A percentile compares a stretch with the other conserved stretches of the same genome.
These are phyloP conservation scores for Berkeleyomyces basicola DNA, from an alignment of 2,329 filamentous ascomycete genomes.

Conservation along the genomic window DNA sequence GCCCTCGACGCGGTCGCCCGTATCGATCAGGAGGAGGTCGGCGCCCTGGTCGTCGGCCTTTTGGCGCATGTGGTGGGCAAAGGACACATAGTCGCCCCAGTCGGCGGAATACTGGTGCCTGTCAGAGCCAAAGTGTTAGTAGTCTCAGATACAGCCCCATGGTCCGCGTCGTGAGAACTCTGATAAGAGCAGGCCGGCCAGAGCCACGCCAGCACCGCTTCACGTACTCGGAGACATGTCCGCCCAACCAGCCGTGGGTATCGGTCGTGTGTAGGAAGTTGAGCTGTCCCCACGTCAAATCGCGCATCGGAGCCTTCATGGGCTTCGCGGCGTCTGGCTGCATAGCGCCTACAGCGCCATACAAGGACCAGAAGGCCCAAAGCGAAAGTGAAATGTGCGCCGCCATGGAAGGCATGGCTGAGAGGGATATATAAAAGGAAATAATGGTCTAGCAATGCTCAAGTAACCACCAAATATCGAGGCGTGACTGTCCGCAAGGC, in stretches of 20 bases:
- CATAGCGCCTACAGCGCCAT: conserved; percentile 29
- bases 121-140: not conserved
- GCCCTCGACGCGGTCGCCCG: conserved; percentile 82
- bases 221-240: conserved; percentile 73
- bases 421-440: not conserved
- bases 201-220: not conserved
- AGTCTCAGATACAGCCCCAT: not conserved
- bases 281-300: conserved; percentile 79
- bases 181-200: not conserved
- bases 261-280: conserved; percentile 97
- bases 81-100: conserved; percentile 96
- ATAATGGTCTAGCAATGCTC: not conserved
- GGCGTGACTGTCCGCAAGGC: not conserved
- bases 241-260: conserved; percentile 88
- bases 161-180: not conserved
- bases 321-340: conserved; percentile 73
- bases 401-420: not conserved
- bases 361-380: conserved; percentile 16
- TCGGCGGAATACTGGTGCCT: conserved; percentile 85
- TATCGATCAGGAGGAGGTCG: conserved; percentile 88
- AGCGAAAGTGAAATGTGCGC: conserved; percentile 14
- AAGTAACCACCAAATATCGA: not conserved
- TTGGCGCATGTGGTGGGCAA: conserved; percentile 64
- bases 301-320: conserved; percentile 62
- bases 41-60: conserved; percentile 62